A percentile compares a stretch with the other conserved stretches of the same genome.
Evolutionary conservation across 2,329 filamentous ascomycete species (phyloP).

Genomic region (Graphilbum ipis-grandicollis): DNA sequence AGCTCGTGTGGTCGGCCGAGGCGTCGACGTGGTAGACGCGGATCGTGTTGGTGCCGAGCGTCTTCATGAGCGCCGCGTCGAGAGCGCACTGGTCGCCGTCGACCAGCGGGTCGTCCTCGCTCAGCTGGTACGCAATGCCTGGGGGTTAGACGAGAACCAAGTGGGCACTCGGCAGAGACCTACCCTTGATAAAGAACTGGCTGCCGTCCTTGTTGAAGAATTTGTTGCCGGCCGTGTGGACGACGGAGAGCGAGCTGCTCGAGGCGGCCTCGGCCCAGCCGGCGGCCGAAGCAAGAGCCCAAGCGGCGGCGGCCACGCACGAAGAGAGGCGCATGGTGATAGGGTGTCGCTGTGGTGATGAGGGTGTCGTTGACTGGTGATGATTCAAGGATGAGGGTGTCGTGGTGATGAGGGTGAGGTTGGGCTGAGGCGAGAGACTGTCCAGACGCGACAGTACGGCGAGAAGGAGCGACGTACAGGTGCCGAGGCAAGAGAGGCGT

Average conservation of each 20-base stretch:
- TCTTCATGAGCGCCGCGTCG: constrained; percentile 63
- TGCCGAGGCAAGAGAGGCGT: too few species aligned
- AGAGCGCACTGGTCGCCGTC: constrained; percentile 59
- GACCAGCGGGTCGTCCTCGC: constrained; percentile 53
- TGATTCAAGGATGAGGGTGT: too few species aligned
- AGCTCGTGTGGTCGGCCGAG: constrained; percentile 51
- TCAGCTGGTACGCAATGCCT: constrained; percentile 59
- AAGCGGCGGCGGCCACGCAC: constrained; percentile 13
- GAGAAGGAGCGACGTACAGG: too few species aligned
- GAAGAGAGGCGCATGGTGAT: constrained; percentile 21
- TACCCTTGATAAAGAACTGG: constrained; percentile 76
- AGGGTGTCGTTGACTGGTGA: too few species aligned
- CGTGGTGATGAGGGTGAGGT: too few species aligned
- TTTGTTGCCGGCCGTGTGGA: constrained; percentile 53
- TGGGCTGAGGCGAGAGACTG: too few species aligned
- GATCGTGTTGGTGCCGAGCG: constrained; percentile 66
- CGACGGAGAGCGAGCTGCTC: constrained; percentile 21
- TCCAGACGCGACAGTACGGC: too few species aligned
- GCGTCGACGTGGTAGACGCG: constrained; percentile 80
- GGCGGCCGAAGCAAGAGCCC: constrained; percentile 14
- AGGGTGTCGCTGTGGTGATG: too few species aligned
- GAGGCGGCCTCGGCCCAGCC: constrained; percentile 9
- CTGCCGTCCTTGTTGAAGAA: constrained; percentile 69
- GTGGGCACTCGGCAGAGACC: neutral
- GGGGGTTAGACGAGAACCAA: too few species aligned